phyloP scores from a whole-genome alignment of 2,329 filamentous ascomycete genomes.

The Diaporthe helianthi region DNA sequence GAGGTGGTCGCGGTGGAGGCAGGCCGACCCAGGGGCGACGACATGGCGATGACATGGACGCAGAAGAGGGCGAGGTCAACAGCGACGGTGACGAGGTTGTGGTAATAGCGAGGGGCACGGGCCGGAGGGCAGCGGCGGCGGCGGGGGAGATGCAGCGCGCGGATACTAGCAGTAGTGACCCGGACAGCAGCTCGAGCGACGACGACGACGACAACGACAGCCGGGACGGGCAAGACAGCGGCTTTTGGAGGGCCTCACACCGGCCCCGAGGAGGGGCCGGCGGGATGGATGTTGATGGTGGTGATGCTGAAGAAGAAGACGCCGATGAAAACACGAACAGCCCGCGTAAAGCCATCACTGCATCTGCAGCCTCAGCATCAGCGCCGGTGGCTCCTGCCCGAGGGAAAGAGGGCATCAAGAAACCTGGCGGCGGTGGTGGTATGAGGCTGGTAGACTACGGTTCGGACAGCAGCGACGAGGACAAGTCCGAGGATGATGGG shows the following conservation, averaged over 20 bases:
- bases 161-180: slow-evolving; percentile 33
- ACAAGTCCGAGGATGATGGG: slow-evolving; percentile 30
- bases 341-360: no score
- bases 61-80: slow-evolving; percentile 39
- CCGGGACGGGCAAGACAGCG: not conserved
- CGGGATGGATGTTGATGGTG: not conserved
- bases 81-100: slow-evolving; percentile 36
- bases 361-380: no score
- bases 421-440: not conserved
- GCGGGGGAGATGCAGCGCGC: no score
- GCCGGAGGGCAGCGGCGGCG: not conserved
- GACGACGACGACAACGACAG: not conserved
- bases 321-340: not conserved
- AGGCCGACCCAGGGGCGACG: not conserved
- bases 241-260: not conserved
- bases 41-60: not conserved
- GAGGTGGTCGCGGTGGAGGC: slow-evolving; percentile 28
- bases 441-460: slow-evolving; percentile 31
- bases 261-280: not conserved
- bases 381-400: not conserved
- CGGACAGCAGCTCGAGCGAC: slow-evolving; percentile 31
- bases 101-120: not conserved
- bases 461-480: slow-evolving; percentile 25
- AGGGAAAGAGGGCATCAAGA: not conserved
- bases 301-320: not conserved